These are phyloP conservation scores for Pouteria glomerata DNA, from an alignment of 148 eudicot genomes.

Conservation along the genomic window DNA sequence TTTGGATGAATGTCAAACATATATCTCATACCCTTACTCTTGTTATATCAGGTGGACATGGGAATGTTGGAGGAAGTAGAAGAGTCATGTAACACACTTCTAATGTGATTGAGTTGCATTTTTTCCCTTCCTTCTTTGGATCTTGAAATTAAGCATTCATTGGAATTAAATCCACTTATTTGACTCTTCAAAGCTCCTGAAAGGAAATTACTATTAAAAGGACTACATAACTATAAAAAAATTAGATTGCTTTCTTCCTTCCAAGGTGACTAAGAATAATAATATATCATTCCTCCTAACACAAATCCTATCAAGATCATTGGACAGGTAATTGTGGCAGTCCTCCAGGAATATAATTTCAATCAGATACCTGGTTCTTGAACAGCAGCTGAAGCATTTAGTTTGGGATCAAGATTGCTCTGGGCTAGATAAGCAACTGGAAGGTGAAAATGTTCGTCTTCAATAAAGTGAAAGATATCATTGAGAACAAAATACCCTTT, in stretches of 20 bases:
- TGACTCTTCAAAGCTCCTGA: neutral
- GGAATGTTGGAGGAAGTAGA: too few species aligned
- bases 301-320: neutral
- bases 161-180: neutral
- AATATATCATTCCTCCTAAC: neutral
- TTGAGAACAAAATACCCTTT: conserved; percentile 88
- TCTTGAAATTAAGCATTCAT: neutral
- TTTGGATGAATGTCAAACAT: too few species aligned
- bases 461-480: conserved; percentile 85
- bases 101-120: neutral
- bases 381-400: conserved; percentile 47
- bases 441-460: conserved; percentile 63
- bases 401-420: conserved; percentile 51
- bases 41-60: too few species aligned
- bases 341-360: neutral
- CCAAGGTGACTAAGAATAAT: neutral
- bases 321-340: neutral
- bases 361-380: conserved; percentile 62
- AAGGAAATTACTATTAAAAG: neutral
- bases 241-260: neutral
- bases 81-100: too few species aligned
- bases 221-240: neutral
- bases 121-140: neutral
- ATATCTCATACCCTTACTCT: too few species aligned
- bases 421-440: conserved; percentile 52